Percentiles rank a stretch among this genome's conserved stretches.
Evolutionary conservation across 257 asterid species (phyloP).

Genomic region (Linaria vulgaris): DNA sequence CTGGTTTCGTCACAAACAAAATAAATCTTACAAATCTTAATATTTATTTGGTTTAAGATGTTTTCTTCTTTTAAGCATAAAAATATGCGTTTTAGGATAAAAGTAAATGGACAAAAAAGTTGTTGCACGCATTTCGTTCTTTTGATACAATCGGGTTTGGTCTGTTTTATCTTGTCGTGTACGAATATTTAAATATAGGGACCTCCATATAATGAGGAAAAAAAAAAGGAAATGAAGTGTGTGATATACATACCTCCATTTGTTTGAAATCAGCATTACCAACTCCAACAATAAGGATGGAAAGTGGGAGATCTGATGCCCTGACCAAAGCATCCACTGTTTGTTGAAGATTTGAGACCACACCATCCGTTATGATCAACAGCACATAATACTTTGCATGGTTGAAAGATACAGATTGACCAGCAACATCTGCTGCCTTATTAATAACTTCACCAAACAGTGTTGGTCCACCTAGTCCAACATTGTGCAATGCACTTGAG

Average conservation of each 20-base stretch:
- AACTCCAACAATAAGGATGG: constrained; percentile 76
- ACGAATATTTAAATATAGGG: too few relatives aligned
- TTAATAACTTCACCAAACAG: constrained; percentile 74
- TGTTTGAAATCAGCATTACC: constrained; percentile 71
- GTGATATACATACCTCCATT: constrained; percentile 95
- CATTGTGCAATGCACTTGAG: constrained; percentile 56
- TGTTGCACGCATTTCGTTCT: too few relatives aligned
- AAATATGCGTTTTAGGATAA: too few relatives aligned
- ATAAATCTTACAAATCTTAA: too few relatives aligned
- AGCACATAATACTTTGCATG: constrained; percentile 61
- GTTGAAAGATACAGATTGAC: constrained; percentile 42
- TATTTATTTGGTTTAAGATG: too few relatives aligned
- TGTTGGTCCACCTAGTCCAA: constrained; percentile 73
- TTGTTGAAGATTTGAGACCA: constrained; percentile 64
- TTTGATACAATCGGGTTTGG: too few relatives aligned
- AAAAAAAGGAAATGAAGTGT: too few relatives aligned
- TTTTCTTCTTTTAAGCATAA: too few relatives aligned
- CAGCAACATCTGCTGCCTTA: constrained; percentile 73
- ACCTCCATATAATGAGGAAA: too few relatives aligned
- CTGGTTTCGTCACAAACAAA: constrained; percentile 25
- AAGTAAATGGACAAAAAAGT: too few relatives aligned
- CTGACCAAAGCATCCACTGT: constrained; percentile 58
- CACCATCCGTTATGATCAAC: constrained; percentile 80
- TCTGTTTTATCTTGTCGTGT: too few relatives aligned
- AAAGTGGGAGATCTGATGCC: constrained; percentile 82